These are phyloP conservation scores for Thalassiosira exigua DNA, from an alignment of 352 stramenopile species.

Conservation along the genomic window DNA sequence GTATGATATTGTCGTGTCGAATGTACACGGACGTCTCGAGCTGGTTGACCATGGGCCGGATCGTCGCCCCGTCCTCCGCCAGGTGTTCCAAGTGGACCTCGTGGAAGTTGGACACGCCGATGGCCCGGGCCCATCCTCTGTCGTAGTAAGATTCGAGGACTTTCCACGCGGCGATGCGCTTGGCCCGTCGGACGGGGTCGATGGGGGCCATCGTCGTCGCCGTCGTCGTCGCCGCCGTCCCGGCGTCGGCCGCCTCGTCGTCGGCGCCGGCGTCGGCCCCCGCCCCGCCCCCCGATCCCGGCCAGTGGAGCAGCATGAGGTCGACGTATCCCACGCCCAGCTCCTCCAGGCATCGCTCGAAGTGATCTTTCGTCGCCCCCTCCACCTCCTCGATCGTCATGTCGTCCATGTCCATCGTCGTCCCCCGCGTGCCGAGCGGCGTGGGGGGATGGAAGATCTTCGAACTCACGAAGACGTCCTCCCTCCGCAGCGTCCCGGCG, in stretches of 20 bases:
- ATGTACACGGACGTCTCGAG: conserved; percentile 47
- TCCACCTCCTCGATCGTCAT: conserved; percentile 46
- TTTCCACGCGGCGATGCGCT: conserved; percentile 47
- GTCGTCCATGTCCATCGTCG: conserved; percentile 26
- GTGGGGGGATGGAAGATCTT: conserved; percentile 42
- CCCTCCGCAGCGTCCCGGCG: conserved; percentile 16
- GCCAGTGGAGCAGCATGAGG: conserved; percentile 55
- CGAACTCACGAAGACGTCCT: conserved; percentile 48
- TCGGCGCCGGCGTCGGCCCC: conserved; percentile 1
- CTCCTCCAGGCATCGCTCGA: conserved; percentile 40
- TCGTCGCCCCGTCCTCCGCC: conserved; percentile 14
- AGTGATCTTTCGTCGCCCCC: conserved; percentile 12
- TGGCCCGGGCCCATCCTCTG: conserved; percentile 41
- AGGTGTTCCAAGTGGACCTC: conserved; percentile 48
- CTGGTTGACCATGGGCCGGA: conserved; percentile 55
- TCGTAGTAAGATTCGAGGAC: conserved; percentile 46
- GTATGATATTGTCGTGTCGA: conserved; percentile 30
- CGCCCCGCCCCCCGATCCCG: neutral
- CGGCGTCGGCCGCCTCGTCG: neutral
- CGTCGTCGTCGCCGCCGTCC: neutral
- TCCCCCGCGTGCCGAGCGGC: neutral
- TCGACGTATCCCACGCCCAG: conserved; percentile 55
- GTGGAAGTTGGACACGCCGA: conserved; percentile 60
- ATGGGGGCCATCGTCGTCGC: neutral
- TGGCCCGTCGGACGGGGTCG: conserved; percentile 9